Base-by-base conservation (phyloP, 306 rosid species). In the Rosa chinensis region DNA sequence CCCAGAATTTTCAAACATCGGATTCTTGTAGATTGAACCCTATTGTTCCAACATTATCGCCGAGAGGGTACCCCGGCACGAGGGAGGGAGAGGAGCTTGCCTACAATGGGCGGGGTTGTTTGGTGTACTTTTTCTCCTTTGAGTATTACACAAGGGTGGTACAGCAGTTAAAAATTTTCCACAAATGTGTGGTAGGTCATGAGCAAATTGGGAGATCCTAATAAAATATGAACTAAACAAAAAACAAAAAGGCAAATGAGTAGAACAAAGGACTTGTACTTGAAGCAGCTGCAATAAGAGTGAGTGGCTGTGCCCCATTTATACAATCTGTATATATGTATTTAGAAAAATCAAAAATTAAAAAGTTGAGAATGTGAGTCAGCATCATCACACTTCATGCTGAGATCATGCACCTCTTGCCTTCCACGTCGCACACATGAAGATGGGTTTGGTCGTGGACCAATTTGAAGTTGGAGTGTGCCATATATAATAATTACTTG, bases 321-420 rank as follows among this genome's bases (percentile, higher is more conserved):
- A 63, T 2, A 53, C 59, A 12, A 12, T 32, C 39, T 28, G 42
- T 1, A 25, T 16, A 56, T 1, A 56, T n/a, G 62, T 20, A 56
- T 53, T 39, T 45, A n/a, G 11, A 50, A 49, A 39, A 39, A 64
- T 0, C 0, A 28, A 45, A 45, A 25, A 52, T 1, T 17, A n/a
- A 66, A 77, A 58, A 62, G 56, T 49, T 67, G 74, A 64, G 66
- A 62, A 44, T 50, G 82, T 76, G 87, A 86, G 86, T 78, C 89
- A 90, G 88, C 77, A 83, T 76, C 88, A 92, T 85, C 88, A 87
- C 82, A 94, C 97, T 86, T 94, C 98, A 94, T 89, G 98, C 94
- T 94, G 91, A 90, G 74, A 77, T 90, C 98, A 92, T 79, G 82
- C 61, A 85, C 47, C 87, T 78, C 79, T 78, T 74, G 80, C 37